Conservation (phyloP, 2,329 filamentous ascomycete species). For the Aspergillus pseudonomiae region DNA sequence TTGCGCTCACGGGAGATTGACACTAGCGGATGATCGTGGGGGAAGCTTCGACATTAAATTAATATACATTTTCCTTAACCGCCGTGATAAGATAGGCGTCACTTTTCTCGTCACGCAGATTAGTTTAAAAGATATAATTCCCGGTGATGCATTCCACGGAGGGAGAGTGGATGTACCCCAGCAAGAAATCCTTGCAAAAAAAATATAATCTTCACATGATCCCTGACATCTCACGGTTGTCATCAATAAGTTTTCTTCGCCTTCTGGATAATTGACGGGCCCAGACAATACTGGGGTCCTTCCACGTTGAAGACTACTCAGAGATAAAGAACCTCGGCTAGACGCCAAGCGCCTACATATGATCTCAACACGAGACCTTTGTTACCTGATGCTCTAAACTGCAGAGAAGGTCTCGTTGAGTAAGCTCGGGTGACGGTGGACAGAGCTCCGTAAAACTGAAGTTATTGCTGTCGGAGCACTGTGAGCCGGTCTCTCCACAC, state of each 20-base stretch:
- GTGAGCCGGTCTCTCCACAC: constrained; percentile 24
- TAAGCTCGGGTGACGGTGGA: constrained; percentile 4
- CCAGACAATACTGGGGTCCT: no score
- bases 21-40: neutral
- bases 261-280: neutral
- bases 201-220: neutral
- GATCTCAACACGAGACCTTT: neutral
- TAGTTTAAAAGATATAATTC: neutral
- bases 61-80: neutral
- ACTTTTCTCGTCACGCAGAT: neutral
- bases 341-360: neutral
- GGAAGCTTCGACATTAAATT: neutral
- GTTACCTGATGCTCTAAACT: neutral
- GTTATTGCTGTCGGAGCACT: constrained; percentile 29
- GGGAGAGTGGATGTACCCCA: neutral
- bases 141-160: neutral
- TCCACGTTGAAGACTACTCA: neutral
- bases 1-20: constrained; percentile 7
- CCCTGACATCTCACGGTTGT: neutral
- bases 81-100: neutral
- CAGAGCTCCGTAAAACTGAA: neutral
- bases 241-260: neutral
- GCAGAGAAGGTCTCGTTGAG: neutral
- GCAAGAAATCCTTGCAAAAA: neutral
- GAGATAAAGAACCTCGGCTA: neutral